Base-by-base conservation (phyloP, 805 yeast genomes). In the Zygoascus ofunaensis region DNA sequence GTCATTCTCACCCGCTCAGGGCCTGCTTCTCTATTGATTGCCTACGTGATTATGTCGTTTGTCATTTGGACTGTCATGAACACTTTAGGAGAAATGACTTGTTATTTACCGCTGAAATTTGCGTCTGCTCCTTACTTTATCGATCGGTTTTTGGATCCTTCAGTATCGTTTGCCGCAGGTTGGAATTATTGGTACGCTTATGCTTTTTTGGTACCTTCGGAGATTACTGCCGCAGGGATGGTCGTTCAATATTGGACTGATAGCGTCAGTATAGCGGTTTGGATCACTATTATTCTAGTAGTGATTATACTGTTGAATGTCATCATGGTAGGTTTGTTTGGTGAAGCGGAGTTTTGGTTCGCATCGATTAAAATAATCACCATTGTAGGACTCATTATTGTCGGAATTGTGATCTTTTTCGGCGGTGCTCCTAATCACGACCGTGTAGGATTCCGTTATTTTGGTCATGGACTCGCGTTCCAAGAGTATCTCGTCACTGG, bases 1-100 rank as follows among this genome's bases (percentile, higher is more conserved):
- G 65, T 77, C n/a, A 79, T 89, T 1, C 68, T 84, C 44, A 67
- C 71, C 14, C 59, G 70, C 12, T 87, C 85, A 12, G 94, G 94
- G 5, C 90, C 62, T 4, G 76, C 68, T 4, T 60, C 74, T 2
- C 57, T 71, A 26, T 59, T 80, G 36, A 72, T 84, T 43, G 75
- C 85, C 3, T 86, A 84, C 58, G 62, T 79, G 4, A 60, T 79
- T 41, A 79, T 84, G 53, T 92, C 92, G n/a, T 57, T 79, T 23
- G 65, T 80, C 35, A 89, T 85, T 18, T 80, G 71, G 52, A 72
- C 78, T 57, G 83, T 79, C 34, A 81, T 77, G 80, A 68, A 78
- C 45, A 78, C 79, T 36, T 64, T 82, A 43, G 87, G 85, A 41
- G 87, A 80, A 63, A 68, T 80, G 58, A 83, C 86, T 17, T 71